A percentile compares a stretch with the other conserved stretches of the same genome.
Conservation (phyloP, 345 rosid genomes). For the Trapa bicornis region DNA sequence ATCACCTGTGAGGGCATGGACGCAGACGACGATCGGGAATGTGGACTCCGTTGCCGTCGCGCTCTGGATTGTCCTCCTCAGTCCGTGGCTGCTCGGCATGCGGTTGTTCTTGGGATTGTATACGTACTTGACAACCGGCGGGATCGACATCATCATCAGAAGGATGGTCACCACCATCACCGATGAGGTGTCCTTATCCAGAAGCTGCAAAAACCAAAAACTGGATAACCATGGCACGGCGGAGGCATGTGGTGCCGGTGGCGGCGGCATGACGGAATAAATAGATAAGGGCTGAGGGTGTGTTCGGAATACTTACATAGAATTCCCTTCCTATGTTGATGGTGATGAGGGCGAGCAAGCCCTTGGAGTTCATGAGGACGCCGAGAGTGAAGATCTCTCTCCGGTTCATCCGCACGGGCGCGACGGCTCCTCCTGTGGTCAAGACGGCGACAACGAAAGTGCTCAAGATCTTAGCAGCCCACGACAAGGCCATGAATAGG, state of each 20-base stretch:
- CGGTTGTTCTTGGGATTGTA: constrained; percentile 18
- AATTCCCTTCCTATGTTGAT: constrained; percentile 40
- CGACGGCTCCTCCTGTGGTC: constrained; percentile 11
- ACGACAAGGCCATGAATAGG: constrained; percentile 8
- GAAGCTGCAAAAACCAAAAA: constrained; percentile 13
- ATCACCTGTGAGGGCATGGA: constrained; percentile 21
- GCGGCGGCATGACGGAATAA: too few species aligned
- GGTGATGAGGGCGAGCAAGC: constrained; percentile 36
- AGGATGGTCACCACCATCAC: constrained; percentile 22
- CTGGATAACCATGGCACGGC: too few species aligned
- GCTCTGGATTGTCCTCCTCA: constrained; percentile 24
- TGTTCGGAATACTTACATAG: constrained; percentile 16
- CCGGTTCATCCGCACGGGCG: neutral
- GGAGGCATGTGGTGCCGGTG: too few species aligned
- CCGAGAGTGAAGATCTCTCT: constrained; percentile 35
- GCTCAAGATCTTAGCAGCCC: constrained; percentile 30
- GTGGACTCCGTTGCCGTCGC: constrained; percentile 16
- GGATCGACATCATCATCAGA: constrained; percentile 28
- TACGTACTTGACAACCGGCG: constrained; percentile 19
- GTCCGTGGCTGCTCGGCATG: constrained; percentile 8
- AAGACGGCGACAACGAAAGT: constrained; percentile 19
- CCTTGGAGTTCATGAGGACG: constrained; percentile 57
- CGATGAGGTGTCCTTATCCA: constrained; percentile 27
- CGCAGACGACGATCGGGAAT: constrained; percentile 25
- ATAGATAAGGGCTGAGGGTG: too few species aligned